Evolutionary conservation across 129 eudicot genomes (phyloP).

Genomic region (Glebionis coronaria): DNA sequence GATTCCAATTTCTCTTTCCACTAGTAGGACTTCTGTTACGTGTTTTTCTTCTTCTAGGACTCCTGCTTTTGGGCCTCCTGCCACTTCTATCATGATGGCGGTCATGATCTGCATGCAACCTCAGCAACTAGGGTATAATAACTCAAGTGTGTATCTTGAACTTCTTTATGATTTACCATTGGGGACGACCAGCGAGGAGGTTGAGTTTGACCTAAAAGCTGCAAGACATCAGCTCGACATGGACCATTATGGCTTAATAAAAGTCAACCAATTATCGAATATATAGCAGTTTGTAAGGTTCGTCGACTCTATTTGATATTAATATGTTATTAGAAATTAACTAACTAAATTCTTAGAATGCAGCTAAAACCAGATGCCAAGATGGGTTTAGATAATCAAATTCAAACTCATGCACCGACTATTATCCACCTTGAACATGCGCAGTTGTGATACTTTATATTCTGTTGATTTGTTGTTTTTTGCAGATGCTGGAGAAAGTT

Average conservation of each 20-base stretch:
- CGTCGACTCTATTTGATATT: slow-evolving; percentile 4
- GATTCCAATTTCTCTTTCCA: too few species aligned
- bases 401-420: too few species aligned
- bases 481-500: too few species aligned
- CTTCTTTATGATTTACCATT: slow-evolving; percentile 94
- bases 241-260: slow-evolving; percentile 83
- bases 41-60: too few species aligned
- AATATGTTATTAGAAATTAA: not conserved
- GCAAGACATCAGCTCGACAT: slow-evolving; percentile 85
- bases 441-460: too few species aligned
- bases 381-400: too few species aligned
- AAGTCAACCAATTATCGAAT: slow-evolving; percentile 93
- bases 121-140: slow-evolving; percentile 91
- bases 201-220: slow-evolving; percentile 72
- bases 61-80: too few species aligned
- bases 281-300: slow-evolving; percentile 95
- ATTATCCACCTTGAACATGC: too few species aligned
- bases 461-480: too few species aligned
- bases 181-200: slow-evolving; percentile 80
- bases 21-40: too few species aligned
- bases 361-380: slow-evolving; percentile 96
- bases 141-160: slow-evolving; percentile 88
- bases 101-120: too few species aligned
- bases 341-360: slow-evolving; percentile 16
- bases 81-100: too few species aligned